A percentile compares a stretch with the other conserved stretches of the same genome.
Conservation (phyloP, 257 asterid genomes). For the Dorcoceras hygrometricum region DNA sequence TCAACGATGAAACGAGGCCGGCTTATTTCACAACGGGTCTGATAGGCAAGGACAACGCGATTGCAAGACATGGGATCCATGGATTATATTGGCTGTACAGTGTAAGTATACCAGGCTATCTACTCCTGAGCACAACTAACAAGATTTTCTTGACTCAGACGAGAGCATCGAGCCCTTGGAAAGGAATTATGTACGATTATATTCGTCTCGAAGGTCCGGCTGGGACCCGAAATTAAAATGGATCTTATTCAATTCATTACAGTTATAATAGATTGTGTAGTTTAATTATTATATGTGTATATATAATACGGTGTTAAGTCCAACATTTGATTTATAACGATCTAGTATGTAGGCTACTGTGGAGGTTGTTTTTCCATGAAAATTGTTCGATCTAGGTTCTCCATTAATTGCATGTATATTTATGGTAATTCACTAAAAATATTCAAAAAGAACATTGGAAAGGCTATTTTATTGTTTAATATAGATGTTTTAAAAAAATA, state of each 20-base stretch:
- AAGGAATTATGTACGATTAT: conserved; percentile 75
- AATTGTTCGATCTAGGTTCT: too few species aligned
- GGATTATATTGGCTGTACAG: conserved; percentile 63
- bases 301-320: too few species aligned
- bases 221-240: too few species aligned
- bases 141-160: conserved; percentile 52
- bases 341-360: too few species aligned
- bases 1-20: conserved; percentile 32
- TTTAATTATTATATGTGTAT: too few species aligned
- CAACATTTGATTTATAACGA: too few species aligned
- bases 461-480: too few species aligned
- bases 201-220: conserved; percentile 69
- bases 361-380: too few species aligned
- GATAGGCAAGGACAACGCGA: conserved; percentile 71
- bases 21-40: conserved; percentile 52
- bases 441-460: too few species aligned
- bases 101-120: conserved; percentile 37
- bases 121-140: conserved; percentile 36
- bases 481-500: too few species aligned
- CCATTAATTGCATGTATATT: too few species aligned
- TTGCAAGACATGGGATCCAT: conserved; percentile 88
- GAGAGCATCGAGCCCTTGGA: conserved; percentile 47
- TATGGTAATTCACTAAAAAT: background rate
- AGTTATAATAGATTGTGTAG: too few species aligned
- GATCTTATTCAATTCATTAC: conserved; percentile 9